Base-by-base conservation (phyloP, 129 eudicot species). In the Pulicaria dysenterica region DNA sequence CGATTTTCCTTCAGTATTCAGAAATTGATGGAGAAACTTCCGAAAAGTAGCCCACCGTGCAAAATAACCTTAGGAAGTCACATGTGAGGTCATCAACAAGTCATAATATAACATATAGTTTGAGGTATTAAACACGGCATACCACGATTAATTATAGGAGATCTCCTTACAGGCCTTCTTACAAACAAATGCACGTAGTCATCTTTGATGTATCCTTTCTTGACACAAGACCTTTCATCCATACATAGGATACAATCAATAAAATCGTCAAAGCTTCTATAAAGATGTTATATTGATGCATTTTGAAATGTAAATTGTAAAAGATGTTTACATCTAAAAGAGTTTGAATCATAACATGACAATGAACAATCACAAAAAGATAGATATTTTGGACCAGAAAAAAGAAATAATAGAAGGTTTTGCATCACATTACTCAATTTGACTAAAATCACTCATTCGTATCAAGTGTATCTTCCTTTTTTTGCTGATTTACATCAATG, bases 121-220 rank as follows among this genome's bases (percentile, higher is more conserved):
- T 76, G 3, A 41, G 67, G 63, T 48, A 75, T 15, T 58, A 76
- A 70, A 59, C 10, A 43, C 66, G 76, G 15, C 91, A 74, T 84
- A 93, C 98, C 98, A 16, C 98, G 99, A 56, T 95, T 91, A 63
- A 95, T 95, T 13, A 95, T 90, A 1, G 99, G 99, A 79, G 99
- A 77, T 86, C 99, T 87, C 75, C 88, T 84, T 34, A 95, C 84
- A 58, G 94, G 99, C 63, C 91, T 88, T 80, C 85, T 83, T 31
- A 95, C 99, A 57, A 95, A 95, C 68, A 95, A 76, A 86, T 91
- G 89, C 60, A 95, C 77, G 71, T 83, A 91, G 31, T 91, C 97
- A 86, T 95, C 99, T 81, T 81, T 95, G 83, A 95, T 91, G 79
- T 91, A 95, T 77, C 94, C 97, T 72, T 95, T 95, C 73, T 83